Evolutionary conservation across 2,329 filamentous ascomycete genomes (phyloP), one percentile per base, ranked within the genome.

Genomic region (Aspergillus pseudotamarii): DNA sequence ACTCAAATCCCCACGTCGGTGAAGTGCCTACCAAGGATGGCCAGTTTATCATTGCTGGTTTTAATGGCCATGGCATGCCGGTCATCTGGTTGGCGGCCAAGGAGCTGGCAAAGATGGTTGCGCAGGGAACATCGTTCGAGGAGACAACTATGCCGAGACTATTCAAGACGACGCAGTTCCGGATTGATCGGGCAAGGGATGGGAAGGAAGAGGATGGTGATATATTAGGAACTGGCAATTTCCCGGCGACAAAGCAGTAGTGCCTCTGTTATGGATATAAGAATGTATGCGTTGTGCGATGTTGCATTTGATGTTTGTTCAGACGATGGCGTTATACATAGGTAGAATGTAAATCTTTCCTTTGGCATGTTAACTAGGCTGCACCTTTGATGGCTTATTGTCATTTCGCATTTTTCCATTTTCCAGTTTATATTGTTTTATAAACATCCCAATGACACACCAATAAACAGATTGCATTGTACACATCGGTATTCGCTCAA

Each of bases 21-120:
- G 66, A 74, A 1, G 78, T 82, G 59, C 83, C 82, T 0, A 77
- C 72, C 1, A 73, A 71, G 55, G 66, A 74, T 3, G 81, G 82
- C 0, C 70, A 90, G 23, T 90, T 85, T 80, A 77, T 88, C 2
- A 81, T 81, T 16, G 86, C 84, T 2, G 83, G 86, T 2, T 90
- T 90, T 67, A 88, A 89, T 70, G 89, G 89, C 0, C 86, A 90
- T 73, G 87, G 88, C 0, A 90, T 90, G 88, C 87, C 87, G 0
- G 73, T 87, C 21, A 87, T 86, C 60, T 85, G 86, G 76, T 83
- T 86, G 71, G 84, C 83, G 36, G 86, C 86, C 0, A 83, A 84
- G 68, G 88, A 84, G 0, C 68, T 90, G 61, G 84, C 82, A 2
- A 73, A 78, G 21, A 87, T 89, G 84, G 82, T 88, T 61, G 64